Evolutionary conservation across 129 eudicot genomes (phyloP).

Genomic region (Logfia minima): DNA sequence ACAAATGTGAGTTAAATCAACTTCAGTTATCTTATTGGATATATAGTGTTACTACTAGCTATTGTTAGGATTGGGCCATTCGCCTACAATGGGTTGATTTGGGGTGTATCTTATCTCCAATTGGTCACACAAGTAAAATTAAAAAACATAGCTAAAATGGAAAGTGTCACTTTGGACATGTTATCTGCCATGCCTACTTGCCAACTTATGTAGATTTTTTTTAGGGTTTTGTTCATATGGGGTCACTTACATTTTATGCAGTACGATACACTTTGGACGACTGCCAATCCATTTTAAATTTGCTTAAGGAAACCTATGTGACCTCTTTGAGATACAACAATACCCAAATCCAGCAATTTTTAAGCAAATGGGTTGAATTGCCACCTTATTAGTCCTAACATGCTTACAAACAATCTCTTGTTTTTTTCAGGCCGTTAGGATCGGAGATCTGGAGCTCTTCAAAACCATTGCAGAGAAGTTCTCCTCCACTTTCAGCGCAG

Average conservation of each 20-base stretch:
- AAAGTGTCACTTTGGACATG: no score
- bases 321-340: background rate
- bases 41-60: background rate
- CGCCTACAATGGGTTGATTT: background rate
- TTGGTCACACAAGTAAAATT: background rate
- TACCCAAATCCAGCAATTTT: background rate
- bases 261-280: background rate
- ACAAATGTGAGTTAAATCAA: slow-evolving; percentile 69
- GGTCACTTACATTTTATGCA: background rate
- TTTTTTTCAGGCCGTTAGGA: slow-evolving; percentile 77
- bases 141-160: no score
- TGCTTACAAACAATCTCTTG: background rate
- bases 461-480: slow-evolving; percentile 74
- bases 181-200: no score
- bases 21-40: background rate
- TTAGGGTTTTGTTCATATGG: background rate
- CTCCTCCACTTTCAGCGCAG: slow-evolving; percentile 69
- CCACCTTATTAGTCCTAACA: background rate
- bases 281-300: background rate
- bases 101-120: background rate
- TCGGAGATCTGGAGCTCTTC: slow-evolving; percentile 88
- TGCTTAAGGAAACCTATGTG: background rate
- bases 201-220: no score
- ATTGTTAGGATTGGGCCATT: background rate
- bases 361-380: background rate